Base-by-base conservation (phyloP, 2,329 filamentous ascomycete species). In the Fusarium bulbicola region DNA sequence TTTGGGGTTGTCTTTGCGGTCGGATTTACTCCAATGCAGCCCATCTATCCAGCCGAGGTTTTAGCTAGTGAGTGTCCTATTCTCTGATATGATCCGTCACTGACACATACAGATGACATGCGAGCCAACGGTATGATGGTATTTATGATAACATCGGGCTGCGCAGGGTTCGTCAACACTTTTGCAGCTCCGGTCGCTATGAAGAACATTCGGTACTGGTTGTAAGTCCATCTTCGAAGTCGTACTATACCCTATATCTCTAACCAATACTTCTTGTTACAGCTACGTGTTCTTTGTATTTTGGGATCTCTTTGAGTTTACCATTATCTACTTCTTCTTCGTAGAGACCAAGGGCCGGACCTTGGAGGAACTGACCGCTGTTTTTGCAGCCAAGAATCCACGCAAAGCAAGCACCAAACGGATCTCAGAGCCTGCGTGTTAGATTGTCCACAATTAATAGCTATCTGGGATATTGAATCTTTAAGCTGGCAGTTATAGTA, bases 361-460 rank as follows among this genome's bases (percentile, higher is more conserved):
- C 2, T 34, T 50, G 30, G 47, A 50, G 30, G 47, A 50, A 15
- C 47, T 50, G 8, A 32, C 21, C 0, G 47, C 47, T 20, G 47
- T 50, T 6, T 50, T 50, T 24, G 47, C 12, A 1, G 47, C 47
- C 7, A 50, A 34, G 47, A 50, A 50, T 20, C 47, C 47, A 34
- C 47, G 47, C 4, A 50, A 50, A 50, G 47, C 47, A 3, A 50
- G 47, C 20, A 50, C 47, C 16, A 18, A 32, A 5, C 16, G 16
- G 16, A 32, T 50, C 12, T 50, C 47, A 20, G 47, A 34, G 30
- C 30, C 47, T 34, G 16, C 11, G 6, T 50, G 30, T 14, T 50
- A 34, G 2, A 20, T 10, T 10, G 0, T 8, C 10, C 6, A 20
- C 6, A 20, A 5, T 0, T 0, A 14, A 7, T 18, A 3, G 3